Conservation (phyloP, 768 basidiomycete genomes). For the Podaxis sp. region DNA sequence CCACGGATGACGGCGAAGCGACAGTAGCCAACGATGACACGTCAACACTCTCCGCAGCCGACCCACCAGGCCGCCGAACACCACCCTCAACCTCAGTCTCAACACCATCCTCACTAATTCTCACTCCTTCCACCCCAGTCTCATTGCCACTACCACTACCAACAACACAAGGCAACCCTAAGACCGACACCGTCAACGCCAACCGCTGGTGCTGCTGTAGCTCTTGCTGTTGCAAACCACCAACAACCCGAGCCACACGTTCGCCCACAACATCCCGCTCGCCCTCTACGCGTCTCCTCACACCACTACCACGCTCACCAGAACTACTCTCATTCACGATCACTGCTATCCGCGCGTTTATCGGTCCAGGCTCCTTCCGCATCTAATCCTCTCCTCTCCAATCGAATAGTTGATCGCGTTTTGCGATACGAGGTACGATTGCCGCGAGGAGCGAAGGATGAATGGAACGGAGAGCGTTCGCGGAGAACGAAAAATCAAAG, state of each 20-base stretch:
- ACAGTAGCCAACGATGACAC: background rate
- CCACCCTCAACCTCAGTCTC: background rate
- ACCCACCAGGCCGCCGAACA: background rate
- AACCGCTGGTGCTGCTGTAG: background rate
- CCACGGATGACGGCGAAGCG: background rate
- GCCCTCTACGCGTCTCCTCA: background rate
- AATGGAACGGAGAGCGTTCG: too few species aligned
- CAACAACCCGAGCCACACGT: conserved; percentile 8
- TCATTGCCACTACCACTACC: conserved; percentile 10
- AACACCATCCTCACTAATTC: background rate
- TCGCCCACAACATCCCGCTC: conserved; percentile 5
- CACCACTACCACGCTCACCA: background rate
- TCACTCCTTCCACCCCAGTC: background rate
- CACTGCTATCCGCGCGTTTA: conserved; percentile 8
- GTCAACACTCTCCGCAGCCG: background rate
- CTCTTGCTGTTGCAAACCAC: conserved; percentile 6
- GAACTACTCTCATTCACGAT: conserved; percentile 5
- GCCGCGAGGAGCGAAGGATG: too few species aligned
- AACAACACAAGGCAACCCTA: background rate
- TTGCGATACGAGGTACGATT: too few species aligned
- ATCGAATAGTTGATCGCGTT: too few species aligned
- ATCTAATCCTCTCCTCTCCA: background rate
- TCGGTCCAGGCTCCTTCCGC: conserved; percentile 13
- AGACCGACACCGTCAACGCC: conserved; percentile 3
- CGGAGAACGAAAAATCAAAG: too few species aligned